Evolutionary conservation across 139 green algal species (phyloP).

Genomic region (Pedinophyceae sp.): DNA sequence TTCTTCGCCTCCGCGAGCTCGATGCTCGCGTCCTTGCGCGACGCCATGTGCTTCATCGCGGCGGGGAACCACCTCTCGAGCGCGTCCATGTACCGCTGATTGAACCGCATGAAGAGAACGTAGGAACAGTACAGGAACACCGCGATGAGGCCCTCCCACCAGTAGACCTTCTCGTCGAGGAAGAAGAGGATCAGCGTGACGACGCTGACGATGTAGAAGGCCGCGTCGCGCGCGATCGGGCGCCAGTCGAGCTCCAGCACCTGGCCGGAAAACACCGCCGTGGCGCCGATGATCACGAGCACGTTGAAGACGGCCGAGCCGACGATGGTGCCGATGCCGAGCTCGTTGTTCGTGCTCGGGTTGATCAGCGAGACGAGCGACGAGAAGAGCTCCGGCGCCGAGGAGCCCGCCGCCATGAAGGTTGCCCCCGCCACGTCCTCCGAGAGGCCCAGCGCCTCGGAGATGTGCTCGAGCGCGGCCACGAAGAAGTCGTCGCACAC

Average conservation of each 20-base stretch:
- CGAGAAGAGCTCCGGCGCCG: constrained; percentile 23
- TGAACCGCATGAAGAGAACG: constrained; percentile 15
- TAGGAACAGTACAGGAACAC: constrained; percentile 9
- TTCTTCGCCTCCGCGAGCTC: no score
- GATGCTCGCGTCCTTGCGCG: background rate
- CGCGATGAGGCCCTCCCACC: constrained; percentile 13
- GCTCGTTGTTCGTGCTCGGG: constrained; percentile 11
- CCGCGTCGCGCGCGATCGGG: constrained; percentile 14
- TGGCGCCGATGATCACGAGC: constrained; percentile 23
- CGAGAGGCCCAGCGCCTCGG: constrained; percentile 13
- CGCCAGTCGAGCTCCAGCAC: constrained; percentile 19
- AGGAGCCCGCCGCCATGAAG: constrained; percentile 29
- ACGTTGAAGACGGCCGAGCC: constrained; percentile 28
- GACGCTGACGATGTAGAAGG: constrained; percentile 21
- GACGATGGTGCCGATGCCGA: constrained; percentile 26
- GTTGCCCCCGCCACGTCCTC: constrained; percentile 25
- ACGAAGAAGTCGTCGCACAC: constrained; percentile 29
- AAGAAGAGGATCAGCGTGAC: constrained; percentile 13
- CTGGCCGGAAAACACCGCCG: constrained; percentile 13
- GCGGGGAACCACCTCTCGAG: background rate
- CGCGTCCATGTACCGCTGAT: constrained; percentile 7
- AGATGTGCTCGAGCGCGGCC: constrained; percentile 18
- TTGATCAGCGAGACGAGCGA: constrained; percentile 17
- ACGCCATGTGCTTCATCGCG: no score
- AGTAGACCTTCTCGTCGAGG: constrained; percentile 15